A percentile compares a stretch with the other conserved stretches of the same genome.
Conservation (phyloP, 495 filamentous ascomycete species). For the Emericellopsis terricola region DNA sequence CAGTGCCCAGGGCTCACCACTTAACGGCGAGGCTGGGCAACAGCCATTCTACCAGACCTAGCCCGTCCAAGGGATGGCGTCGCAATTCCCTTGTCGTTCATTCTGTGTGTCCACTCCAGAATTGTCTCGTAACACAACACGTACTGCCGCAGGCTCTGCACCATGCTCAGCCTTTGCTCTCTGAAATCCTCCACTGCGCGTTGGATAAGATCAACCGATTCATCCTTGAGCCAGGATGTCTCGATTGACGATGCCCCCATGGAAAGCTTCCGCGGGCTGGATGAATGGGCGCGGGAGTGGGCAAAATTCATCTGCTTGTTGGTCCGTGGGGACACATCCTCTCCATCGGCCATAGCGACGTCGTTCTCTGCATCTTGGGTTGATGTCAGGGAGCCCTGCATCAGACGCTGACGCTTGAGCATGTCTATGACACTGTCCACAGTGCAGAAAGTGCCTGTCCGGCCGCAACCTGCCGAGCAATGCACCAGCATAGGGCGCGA, state of each 20-base stretch:
- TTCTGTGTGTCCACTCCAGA: conserved; percentile 58
- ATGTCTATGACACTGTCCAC: conserved; percentile 90
- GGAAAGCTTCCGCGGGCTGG: neutral
- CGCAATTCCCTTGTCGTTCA: conserved; percentile 13
- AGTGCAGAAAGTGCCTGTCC: conserved; percentile 91
- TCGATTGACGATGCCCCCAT: conserved; percentile 9
- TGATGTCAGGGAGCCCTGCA: conserved; percentile 13
- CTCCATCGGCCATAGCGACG: neutral
- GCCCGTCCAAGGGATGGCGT: neutral
- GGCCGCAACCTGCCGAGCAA: conserved; percentile 87
- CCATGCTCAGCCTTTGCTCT: conserved; percentile 81
- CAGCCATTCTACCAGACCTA: too few species aligned
- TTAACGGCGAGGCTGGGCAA: too few species aligned
- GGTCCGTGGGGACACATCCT: conserved; percentile 2
- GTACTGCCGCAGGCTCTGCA: conserved; percentile 86
- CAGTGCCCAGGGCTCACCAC: too few species aligned
- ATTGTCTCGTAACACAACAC: conserved; percentile 94
- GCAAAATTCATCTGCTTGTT: neutral
- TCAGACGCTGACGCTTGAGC: conserved; percentile 57
- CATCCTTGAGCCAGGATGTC: conserved; percentile 24
- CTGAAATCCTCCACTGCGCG: conserved; percentile 82
- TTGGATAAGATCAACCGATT: conserved; percentile 58
- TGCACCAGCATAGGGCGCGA: conserved; percentile 72
- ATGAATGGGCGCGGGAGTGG: neutral
- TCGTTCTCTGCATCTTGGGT: conserved; percentile 4